Percentiles rank a stretch among this genome's conserved stretches.
phyloP scores from a whole-genome alignment of 2,329 filamentous ascomycete genomes.

The Xylariales sp. region DNA sequence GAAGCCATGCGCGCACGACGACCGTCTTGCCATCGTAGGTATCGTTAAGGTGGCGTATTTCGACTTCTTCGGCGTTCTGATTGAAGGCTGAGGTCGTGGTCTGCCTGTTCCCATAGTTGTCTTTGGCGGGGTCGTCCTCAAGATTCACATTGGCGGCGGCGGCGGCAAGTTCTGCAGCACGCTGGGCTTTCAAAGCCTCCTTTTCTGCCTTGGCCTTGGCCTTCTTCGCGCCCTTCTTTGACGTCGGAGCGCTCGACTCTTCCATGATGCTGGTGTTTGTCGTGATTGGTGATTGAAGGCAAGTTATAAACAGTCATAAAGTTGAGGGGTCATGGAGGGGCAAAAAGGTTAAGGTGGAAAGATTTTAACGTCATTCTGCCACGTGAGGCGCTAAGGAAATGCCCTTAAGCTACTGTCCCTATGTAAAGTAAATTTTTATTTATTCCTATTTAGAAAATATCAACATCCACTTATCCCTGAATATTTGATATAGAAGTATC shows the following conservation, averaged over 20 bases:
- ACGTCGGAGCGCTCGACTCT: background rate
- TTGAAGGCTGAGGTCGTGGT: conserved; percentile 52
- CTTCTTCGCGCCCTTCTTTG: conserved; percentile 82
- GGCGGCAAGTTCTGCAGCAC: conserved; percentile 71
- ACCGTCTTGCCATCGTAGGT: conserved; percentile 65
- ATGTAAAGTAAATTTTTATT: too few species aligned
- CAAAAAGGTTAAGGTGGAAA: background rate
- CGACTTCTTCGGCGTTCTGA: conserved; percentile 52
- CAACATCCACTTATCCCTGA: too few species aligned
- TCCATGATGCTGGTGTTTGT: background rate
- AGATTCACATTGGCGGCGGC: conserved; percentile 63
- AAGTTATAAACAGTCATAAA: background rate
- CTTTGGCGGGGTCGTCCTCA: conserved; percentile 61
- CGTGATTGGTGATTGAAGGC: background rate
- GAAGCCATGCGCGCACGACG: conserved; percentile 73
- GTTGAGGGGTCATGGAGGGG: background rate
- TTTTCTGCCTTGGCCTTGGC: conserved; percentile 82
- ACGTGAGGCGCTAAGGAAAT: too few species aligned
- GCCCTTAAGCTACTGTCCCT: too few species aligned
- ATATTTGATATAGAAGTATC: too few species aligned
- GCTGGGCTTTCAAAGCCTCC: conserved; percentile 72
- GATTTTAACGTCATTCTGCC: background rate
- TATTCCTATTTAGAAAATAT: too few species aligned
- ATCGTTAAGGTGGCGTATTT: conserved; percentile 61
- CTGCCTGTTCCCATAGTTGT: conserved; percentile 73